A percentile compares a stretch with the other conserved stretches of the same genome.
These are phyloP conservation scores for Novymonas esmeraldas DNA, from an alignment of 208 protist genomes.

Conservation along the genomic window DNA sequence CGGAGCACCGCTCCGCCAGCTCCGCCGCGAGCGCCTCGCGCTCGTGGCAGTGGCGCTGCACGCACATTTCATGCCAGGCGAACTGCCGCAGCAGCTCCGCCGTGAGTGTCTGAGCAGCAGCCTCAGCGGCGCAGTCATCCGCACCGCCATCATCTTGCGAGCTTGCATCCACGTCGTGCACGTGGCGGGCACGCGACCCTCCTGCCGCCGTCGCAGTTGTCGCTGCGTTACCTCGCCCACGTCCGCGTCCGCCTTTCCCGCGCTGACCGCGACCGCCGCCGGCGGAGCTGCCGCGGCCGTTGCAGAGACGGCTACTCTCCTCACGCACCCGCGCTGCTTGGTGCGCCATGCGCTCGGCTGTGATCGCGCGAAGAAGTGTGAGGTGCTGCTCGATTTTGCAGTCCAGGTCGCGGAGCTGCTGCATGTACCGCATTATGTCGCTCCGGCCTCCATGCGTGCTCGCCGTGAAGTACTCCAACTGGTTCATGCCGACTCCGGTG, in stretches of 20 bases:
- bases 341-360: slow-evolving; percentile 22
- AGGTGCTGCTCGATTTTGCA: slow-evolving; percentile 61
- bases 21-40: slow-evolving; percentile 37
- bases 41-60: slow-evolving; percentile 35
- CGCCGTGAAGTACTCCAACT: slow-evolving; percentile 74
- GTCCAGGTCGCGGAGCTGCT: slow-evolving; percentile 67
- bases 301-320: not conserved
- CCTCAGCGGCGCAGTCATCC: not conserved
- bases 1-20: slow-evolving; percentile 30
- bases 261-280: not conserved
- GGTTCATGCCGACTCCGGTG: slow-evolving; percentile 52
- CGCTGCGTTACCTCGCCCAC: not conserved
- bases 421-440: slow-evolving; percentile 67
- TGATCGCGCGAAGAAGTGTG: slow-evolving; percentile 41
- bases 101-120: slow-evolving; percentile 1
- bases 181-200: not conserved
- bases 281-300: not conserved
- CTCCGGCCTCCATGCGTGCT: slow-evolving; percentile 60
- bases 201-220: not conserved
- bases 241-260: slow-evolving; percentile 10
- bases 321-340: slow-evolving; percentile 4
- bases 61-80: slow-evolving; percentile 31
- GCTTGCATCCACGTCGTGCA: slow-evolving; percentile 8
- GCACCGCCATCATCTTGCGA: not conserved
- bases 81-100: slow-evolving; percentile 24